Conservation (phyloP, 2,329 filamentous ascomycete species). For the Ophiostoma sp. region DNA sequence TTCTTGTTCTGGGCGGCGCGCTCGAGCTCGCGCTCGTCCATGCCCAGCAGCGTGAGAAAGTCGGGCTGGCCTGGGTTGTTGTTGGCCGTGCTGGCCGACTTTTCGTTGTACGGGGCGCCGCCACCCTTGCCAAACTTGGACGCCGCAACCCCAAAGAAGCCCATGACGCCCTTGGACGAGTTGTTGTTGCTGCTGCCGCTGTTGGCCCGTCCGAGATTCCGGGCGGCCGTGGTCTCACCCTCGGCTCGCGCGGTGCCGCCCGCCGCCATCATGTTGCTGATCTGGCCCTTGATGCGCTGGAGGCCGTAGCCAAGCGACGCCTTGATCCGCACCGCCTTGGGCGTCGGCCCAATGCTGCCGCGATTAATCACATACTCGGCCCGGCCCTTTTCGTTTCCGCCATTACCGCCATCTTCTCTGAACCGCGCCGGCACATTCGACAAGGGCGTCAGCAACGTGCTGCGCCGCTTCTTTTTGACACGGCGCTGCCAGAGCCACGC, state of each 20-base stretch:
- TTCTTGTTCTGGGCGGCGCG: slow-evolving; percentile 36
- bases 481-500: slow-evolving; percentile 48
- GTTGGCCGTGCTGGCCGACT: slow-evolving; percentile 20
- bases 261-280: slow-evolving; percentile 38
- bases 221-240: background rate
- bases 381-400: slow-evolving; percentile 21
- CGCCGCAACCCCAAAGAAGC: background rate
- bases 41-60: slow-evolving; percentile 41
- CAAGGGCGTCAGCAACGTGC: slow-evolving; percentile 46
- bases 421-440: slow-evolving; percentile 28
- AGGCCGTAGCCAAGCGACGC: slow-evolving; percentile 37
- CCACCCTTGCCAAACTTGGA: background rate
- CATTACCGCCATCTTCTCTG: background rate
- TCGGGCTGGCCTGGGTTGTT: slow-evolving; percentile 37
- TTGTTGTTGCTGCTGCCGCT: background rate
- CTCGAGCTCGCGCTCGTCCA: slow-evolving; percentile 40
- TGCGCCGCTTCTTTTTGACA: slow-evolving; percentile 39
- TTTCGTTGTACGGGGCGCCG: background rate
- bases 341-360: slow-evolving; percentile 46
- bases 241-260: background rate
- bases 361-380: slow-evolving; percentile 41
- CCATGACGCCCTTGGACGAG: background rate
- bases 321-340: slow-evolving; percentile 39
- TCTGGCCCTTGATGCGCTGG: slow-evolving; percentile 34
- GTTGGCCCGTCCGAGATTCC: background rate